Conservation (phyloP, 805 yeast species). For the Ogataea neopini region DNA sequence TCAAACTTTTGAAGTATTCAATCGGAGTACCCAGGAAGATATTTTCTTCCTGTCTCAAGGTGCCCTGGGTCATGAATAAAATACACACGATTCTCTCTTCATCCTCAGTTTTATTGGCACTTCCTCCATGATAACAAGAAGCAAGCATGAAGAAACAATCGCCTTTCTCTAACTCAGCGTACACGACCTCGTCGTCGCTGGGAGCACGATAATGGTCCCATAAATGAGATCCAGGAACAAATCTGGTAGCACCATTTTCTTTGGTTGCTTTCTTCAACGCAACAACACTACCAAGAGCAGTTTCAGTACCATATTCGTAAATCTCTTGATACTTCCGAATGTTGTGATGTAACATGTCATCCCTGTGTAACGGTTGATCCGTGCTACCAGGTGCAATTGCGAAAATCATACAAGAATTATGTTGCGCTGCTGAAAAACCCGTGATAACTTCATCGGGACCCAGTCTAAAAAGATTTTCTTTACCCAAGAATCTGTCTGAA, state of each 20-base stretch:
- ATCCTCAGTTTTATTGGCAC: conserved; percentile 24
- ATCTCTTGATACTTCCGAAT: conserved; percentile 12
- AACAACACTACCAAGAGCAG: conserved; percentile 25
- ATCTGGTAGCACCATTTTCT: conserved; percentile 34
- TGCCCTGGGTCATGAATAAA: conserved; percentile 24
- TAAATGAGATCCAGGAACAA: conserved; percentile 33
- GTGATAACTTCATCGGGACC: conserved; percentile 14
- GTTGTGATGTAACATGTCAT: conserved; percentile 32
- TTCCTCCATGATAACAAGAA: conserved; percentile 27
- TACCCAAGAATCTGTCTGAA: conserved; percentile 12
- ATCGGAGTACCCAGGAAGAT: conserved; percentile 19
- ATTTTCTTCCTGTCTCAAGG: conserved; percentile 29
- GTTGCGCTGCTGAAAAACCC: conserved; percentile 24
- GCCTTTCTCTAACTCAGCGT: conserved; percentile 29
- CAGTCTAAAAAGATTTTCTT: conserved; percentile 3
- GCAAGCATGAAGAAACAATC: conserved; percentile 28
- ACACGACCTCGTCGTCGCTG: conserved; percentile 16
- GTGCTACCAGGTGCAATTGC: conserved; percentile 29
- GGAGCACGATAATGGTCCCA: conserved; percentile 28
- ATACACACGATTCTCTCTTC: conserved; percentile 21
- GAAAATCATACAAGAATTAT: conserved; percentile 26
- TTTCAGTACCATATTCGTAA: conserved; percentile 17
- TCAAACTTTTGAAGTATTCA: conserved; percentile 14
- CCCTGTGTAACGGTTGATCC: conserved; percentile 31
- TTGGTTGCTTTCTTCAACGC: conserved; percentile 29